Evolutionary conservation across 1,284 basidiomycete genomes (phyloP).

Genomic region (Ustilago nuda): DNA sequence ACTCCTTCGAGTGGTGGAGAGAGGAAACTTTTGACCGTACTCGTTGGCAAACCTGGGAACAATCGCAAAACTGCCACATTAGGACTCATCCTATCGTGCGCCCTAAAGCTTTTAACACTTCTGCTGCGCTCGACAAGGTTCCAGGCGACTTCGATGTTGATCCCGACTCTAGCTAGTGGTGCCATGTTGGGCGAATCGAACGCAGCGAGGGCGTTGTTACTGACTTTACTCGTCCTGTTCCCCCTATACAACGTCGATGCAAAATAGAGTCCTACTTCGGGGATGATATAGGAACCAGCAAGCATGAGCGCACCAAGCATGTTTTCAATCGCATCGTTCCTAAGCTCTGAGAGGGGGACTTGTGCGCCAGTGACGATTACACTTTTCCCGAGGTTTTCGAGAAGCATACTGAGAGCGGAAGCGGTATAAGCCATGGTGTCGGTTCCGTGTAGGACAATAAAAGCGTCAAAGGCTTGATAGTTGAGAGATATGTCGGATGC

Average conservation of each 20-base stretch:
- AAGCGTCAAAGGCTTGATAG: constrained; percentile 84
- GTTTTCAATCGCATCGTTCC: constrained; percentile 78
- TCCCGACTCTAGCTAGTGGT: constrained; percentile 85
- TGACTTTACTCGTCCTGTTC: constrained; percentile 81
- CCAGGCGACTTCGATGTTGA: constrained; percentile 75
- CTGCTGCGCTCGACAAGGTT: constrained; percentile 76
- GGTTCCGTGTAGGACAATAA: constrained; percentile 85
- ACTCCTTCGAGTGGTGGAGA: constrained; percentile 71
- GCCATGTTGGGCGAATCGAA: constrained; percentile 88
- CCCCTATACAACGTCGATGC: constrained; percentile 87
- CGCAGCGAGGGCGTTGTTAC: constrained; percentile 85
- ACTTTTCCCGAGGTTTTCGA: constrained; percentile 90
- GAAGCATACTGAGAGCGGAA: constrained; percentile 76
- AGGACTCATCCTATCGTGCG: constrained; percentile 74
- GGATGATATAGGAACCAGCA: constrained; percentile 89
- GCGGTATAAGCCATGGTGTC: constrained; percentile 73
- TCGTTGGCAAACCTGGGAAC: constrained; percentile 80
- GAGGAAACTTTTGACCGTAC: constrained; percentile 62
- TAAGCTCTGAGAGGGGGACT: constrained; percentile 86
- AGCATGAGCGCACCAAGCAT: constrained; percentile 83
- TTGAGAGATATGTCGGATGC: constrained; percentile 91
- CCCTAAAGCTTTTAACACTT: constrained; percentile 79
- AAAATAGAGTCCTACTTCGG: constrained; percentile 83
- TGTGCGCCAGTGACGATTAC: constrained; percentile 90
- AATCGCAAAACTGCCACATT: constrained; percentile 73